Conservation (phyloP, 2,329 filamentous ascomycete species). For the Aspergillus piperis region DNA sequence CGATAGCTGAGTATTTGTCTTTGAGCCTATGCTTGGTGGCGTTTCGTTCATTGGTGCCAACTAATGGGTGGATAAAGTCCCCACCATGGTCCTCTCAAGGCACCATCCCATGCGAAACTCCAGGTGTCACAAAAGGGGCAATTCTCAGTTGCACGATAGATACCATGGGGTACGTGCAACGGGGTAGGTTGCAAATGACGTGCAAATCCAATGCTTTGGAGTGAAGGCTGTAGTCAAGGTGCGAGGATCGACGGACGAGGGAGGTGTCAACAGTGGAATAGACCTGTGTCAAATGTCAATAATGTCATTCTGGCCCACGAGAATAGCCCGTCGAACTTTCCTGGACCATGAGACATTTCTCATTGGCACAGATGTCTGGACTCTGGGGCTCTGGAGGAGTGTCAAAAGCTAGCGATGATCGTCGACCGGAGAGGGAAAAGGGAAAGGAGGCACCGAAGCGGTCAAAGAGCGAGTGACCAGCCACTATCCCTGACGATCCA, state of each 20-base stretch:
- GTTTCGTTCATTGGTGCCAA: neutral
- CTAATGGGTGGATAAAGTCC: neutral
- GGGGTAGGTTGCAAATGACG: too few species aligned
- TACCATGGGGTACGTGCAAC: neutral
- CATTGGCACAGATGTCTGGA: neutral
- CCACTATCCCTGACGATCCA: neutral
- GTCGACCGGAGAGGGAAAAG: neutral
- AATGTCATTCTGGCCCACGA: neutral
- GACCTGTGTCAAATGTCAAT: slow-evolving; percentile 5
- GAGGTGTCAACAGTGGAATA: neutral
- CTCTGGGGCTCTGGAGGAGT: neutral
- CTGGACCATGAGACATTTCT: neutral
- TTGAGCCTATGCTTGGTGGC: neutral
- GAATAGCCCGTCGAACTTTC: neutral
- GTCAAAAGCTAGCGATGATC: slow-evolving; percentile 8
- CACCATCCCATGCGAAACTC: neutral
- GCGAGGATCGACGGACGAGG: slow-evolving; percentile 1
- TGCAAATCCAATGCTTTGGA: neutral
- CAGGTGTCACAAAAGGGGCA: neutral
- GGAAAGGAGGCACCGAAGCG: neutral
- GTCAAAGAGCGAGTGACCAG: neutral
- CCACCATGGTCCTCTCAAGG: neutral
- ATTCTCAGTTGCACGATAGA: neutral
- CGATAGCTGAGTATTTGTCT: neutral
- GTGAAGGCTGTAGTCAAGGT: neutral